Evolutionary conservation across 495 filamentous ascomycete species (phyloP), one percentile per base, ranked within the genome.

Genomic region (Xylaria longipes): DNA sequence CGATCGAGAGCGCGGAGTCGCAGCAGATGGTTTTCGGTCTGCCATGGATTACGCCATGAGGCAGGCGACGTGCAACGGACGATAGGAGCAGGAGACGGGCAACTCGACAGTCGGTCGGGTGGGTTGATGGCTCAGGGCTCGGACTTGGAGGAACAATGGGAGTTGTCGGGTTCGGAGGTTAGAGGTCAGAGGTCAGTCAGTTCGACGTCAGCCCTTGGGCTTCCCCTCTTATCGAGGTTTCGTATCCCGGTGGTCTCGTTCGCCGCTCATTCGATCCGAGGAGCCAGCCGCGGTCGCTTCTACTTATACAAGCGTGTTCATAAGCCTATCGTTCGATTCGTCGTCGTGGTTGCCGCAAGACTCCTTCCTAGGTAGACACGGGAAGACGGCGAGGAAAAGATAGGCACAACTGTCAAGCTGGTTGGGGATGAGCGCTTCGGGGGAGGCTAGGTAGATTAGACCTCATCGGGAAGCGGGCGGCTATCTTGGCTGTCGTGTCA

Each of bases 11-110:
- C 83, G 83, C 83, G 74, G 78, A 72, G 79, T 82, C 82, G 82
- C 82, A 80, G 82, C 82, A 80, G 82, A 69, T 71, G 71, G 72
- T 74, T 76, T 85, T 84, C 83, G 84, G 82, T 87, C 84, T 87
- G 84, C 84, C 84, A 87, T 87, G 84, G 83, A 84, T 84, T 85
- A 87, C 84, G 84, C 84, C 84, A 87, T 87, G 78, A 76, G 80
- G 76, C 80, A 80, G 78, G 79, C 79, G 77, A 74, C 65, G 48
- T 52, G 63, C 65, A 48, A 67, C 35, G 48, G 33, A 29, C 80
- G 78, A 77, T 77, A 76, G 73, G 76, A 68, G 64, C 50, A 68
- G 61, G 68, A 67, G 56, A 12, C 31, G 31, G 50, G 70, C 68
- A 71, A 74, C 35, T 67, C 35, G 25, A 65, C 20, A 70, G 33